phyloP scores from a whole-genome alignment of 257 asterid genomes.

The Solanum piurae region DNA sequence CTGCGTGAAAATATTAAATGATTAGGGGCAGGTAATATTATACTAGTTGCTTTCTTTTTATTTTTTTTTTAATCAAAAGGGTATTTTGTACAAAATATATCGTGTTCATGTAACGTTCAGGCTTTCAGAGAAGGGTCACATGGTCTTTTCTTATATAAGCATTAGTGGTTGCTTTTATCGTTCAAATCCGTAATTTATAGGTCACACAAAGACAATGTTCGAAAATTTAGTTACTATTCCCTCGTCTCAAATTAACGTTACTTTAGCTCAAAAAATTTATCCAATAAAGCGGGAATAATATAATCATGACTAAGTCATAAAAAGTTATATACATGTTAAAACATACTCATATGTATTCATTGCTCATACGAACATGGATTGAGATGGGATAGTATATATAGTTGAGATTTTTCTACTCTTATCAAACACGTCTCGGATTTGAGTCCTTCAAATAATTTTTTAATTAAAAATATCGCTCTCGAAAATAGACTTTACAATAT shows the following conservation, averaged over 20 bases:
- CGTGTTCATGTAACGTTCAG: background rate
- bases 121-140: accelerated
- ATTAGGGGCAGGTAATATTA: constrained; percentile 1
- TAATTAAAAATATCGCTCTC: accelerated
- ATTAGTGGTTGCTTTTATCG: background rate
- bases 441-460: background rate
- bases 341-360: background rate
- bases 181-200: background rate
- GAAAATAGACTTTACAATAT: background rate
- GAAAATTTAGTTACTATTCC: background rate
- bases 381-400: background rate
- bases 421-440: background rate
- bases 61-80: too few relatives aligned
- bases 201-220: background rate
- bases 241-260: background rate
- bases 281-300: background rate
- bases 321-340: background rate
- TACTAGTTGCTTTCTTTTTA: background rate
- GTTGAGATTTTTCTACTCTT: background rate
- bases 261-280: background rate
- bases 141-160: too few relatives aligned
- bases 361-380: background rate
- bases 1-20: background rate
- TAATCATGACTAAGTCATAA: background rate
- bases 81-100: background rate